Evolutionary conservation across 768 basidiomycete species (phyloP).

Genomic region (Piloderma croceum): DNA sequence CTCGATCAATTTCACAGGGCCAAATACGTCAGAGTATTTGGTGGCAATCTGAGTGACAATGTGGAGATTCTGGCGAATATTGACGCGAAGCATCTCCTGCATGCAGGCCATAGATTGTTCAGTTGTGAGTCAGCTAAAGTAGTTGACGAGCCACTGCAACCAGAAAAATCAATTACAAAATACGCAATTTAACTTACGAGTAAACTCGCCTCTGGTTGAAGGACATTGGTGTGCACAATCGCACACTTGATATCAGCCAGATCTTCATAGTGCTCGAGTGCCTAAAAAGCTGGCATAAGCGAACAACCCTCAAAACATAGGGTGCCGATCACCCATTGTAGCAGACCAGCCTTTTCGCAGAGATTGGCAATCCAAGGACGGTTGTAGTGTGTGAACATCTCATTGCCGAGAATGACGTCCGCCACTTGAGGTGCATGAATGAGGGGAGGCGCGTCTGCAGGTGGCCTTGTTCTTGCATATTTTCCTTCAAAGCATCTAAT

Average conservation of each 20-base stretch:
- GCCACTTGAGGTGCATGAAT: conserved; percentile 97
- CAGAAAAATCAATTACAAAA: conserved; percentile 4
- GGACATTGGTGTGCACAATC: conserved; percentile 83
- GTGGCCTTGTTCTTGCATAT: conserved; percentile 93
- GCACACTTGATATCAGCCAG: conserved; percentile 98
- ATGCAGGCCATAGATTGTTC: conserved; percentile 96
- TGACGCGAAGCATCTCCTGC: conserved; percentile 94
- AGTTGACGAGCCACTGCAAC: conserved; percentile 86
- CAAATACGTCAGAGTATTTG: conserved; percentile 97
- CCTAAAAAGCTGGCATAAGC: conserved; percentile 43
- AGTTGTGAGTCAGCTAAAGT: conserved; percentile 94
- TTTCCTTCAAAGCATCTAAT: conserved; percentile 95
- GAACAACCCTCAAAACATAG: too few species aligned
- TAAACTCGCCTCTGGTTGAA: conserved; percentile 70
- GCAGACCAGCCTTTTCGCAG: conserved; percentile 94
- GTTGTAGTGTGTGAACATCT: conserved; percentile 98
- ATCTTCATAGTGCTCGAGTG: conserved; percentile 97
- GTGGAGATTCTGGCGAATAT: conserved; percentile 96
- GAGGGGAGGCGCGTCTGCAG: conserved; percentile 89
- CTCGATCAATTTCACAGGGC: conserved; percentile 95
- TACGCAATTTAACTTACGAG: conserved; percentile 1
- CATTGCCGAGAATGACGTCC: conserved; percentile 96
- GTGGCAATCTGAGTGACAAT: conserved; percentile 96
- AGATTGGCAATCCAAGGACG: conserved; percentile 94
- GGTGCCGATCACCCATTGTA: conserved; percentile 81